Conservation (phyloP, 768 basidiomycete species). For the Lactarius hatsudake region DNA sequence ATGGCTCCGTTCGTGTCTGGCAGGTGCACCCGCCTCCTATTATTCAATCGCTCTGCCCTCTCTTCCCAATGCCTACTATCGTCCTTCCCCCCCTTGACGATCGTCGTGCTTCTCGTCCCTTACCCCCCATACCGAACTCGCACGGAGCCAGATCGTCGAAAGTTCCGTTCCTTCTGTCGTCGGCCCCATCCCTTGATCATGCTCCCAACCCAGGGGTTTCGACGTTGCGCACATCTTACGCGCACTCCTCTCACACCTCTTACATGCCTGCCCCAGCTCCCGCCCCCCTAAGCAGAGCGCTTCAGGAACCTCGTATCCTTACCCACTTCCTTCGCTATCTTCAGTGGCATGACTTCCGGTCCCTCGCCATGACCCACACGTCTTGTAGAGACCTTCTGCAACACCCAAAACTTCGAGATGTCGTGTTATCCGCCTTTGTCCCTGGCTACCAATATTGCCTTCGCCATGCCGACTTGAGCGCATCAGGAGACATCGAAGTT, state of each 20-base stretch:
- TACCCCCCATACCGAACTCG: conserved; percentile 1
- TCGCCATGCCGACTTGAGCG: conserved; percentile 39
- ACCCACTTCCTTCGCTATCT: conserved; percentile 33
- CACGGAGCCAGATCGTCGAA: not conserved
- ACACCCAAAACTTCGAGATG: conserved; percentile 36
- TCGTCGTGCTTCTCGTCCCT: not conserved
- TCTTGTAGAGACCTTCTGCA: conserved; percentile 37
- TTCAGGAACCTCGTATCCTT: conserved; percentile 39
- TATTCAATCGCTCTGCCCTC: not conserved
- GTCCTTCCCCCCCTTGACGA: not conserved
- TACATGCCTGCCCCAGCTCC: conserved; percentile 14
- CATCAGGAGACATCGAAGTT: conserved; percentile 48
- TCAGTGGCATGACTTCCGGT: conserved; percentile 42
- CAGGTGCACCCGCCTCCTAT: not conserved
- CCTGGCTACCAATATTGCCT: conserved; percentile 53
- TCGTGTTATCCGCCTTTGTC: conserved; percentile 49
- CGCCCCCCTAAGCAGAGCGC: conserved; percentile 30
- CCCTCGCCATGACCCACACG: conserved; percentile 39
- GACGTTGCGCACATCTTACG: not conserved
- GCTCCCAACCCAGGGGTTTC: not conserved
- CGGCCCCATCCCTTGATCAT: not conserved
- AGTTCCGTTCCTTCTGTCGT: not conserved
- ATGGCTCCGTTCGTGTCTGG: not conserved
- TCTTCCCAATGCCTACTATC: conserved; percentile 2
- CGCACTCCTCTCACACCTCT: not conserved